Evolutionary conservation across 495 filamentous ascomycete genomes (phyloP), one percentile per base, ranked within the genome.

Genomic region (Neurospora tetraspora): DNA sequence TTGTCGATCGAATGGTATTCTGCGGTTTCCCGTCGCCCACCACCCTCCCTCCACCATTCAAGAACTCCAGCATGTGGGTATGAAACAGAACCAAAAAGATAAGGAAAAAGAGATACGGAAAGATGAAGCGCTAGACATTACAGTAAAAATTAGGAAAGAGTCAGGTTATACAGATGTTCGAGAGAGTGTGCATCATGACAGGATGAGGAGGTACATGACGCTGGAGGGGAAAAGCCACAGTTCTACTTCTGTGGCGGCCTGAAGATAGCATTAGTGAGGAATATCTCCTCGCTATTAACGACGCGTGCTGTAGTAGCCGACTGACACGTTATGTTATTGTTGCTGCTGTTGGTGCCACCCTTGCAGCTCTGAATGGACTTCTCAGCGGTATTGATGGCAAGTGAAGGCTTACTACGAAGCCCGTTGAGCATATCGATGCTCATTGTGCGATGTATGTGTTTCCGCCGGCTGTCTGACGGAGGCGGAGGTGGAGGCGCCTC

Each of bases 241-340:
- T 65, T 18, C 14, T 36, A 65, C 27, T 65, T 65, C 53, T 34
- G 53, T 18, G 27, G 6, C 27, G 78, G 78, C 65, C 75, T 74
- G 76, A 85, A 86, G 20, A 86, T 83, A 39, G 84, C 83, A 70
- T 77, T 78, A 38, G 83, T 84, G 36, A 86, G 80, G 61, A 83
- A 83, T 16, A 85, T 23, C 68, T 83, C 80, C 27, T 70, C 76
- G 14, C 74, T 71, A 11, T 61, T 75, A 3, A 74, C 20, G 11
- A 47, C 36, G 36, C 68, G 71, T 11, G 69, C 72, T 4, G 20
- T 43, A 36, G 34, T 77, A 72, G 70, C 72, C 76, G 68, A 73
- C 61, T 70, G 36, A 42, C 27, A 61, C 18, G 34, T 23, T 0
- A 59, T 39, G 38, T 71, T 38, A 23, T 73, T 20, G 18, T 72